Conservation (phyloP, 257 asterid species). For the Ophiorrhiza pumila region DNA sequence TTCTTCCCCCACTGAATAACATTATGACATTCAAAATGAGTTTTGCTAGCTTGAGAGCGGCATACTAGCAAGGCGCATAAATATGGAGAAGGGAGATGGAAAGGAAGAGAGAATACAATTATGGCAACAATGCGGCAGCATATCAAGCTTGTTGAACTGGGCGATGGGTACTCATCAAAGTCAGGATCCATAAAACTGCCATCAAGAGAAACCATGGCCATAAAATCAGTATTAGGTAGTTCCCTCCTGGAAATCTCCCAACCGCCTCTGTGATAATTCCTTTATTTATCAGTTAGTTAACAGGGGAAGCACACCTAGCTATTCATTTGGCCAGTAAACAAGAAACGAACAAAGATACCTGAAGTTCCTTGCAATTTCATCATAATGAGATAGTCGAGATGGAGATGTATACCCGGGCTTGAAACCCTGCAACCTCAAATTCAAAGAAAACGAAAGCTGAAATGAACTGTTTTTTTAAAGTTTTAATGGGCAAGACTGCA, state of each 20-base stretch:
- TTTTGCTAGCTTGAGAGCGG: not conserved
- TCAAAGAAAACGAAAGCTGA: slow-evolving; percentile 10
- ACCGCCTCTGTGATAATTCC: slow-evolving; percentile 45
- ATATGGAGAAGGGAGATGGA: not conserved
- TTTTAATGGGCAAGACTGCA: not conserved
- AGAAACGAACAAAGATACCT: slow-evolving; percentile 40
- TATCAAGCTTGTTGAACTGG: slow-evolving; percentile 51
- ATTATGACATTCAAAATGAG: not conserved
- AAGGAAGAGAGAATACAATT: slow-evolving; percentile 40
- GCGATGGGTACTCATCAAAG: slow-evolving; percentile 34
- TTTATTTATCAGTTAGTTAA: slow-evolving; percentile 14
- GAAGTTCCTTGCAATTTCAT: slow-evolving; percentile 60
- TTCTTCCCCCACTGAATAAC: not conserved
- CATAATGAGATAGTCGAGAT: slow-evolving; percentile 51
- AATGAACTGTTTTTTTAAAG: slow-evolving; percentile 1
- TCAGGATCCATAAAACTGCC: slow-evolving; percentile 38
- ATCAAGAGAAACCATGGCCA: slow-evolving; percentile 39
- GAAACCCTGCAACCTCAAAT: slow-evolving; percentile 53
- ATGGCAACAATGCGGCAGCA: slow-evolving; percentile 71
- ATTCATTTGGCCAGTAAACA: not conserved
- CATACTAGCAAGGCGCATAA: not conserved
- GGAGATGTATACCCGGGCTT: slow-evolving; percentile 76
- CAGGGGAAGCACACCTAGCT: not conserved
- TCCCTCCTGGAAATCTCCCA: slow-evolving; percentile 74
- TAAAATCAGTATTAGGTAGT: slow-evolving; percentile 39